phyloP scores from a whole-genome alignment of 2,329 filamentous ascomycete genomes.

The Cercospora sp. region DNA sequence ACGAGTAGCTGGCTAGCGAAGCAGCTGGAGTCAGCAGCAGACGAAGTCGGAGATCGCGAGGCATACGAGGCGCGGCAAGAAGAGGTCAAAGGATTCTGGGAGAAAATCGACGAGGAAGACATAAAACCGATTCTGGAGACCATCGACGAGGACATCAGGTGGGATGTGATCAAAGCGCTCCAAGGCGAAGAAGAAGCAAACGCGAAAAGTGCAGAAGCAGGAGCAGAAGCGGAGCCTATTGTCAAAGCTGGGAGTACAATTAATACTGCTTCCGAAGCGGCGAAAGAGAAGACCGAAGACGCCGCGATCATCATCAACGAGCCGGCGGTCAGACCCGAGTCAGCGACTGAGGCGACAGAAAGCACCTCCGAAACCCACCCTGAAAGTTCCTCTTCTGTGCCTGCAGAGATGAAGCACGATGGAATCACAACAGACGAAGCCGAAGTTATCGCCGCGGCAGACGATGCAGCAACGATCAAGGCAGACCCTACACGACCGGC shows the following conservation, averaged over 20 bases:
- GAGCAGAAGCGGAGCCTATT: slow-evolving; percentile 40
- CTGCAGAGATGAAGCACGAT: slow-evolving; percentile 15
- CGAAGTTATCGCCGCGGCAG: slow-evolving; percentile 7
- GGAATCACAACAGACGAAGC: slow-evolving; percentile 10
- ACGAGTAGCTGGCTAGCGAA: slow-evolving; percentile 82
- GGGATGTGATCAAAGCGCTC: slow-evolving; percentile 63
- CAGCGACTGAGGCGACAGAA: slow-evolving; percentile 9
- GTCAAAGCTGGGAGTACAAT: slow-evolving; percentile 27
- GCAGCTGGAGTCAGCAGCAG: slow-evolving; percentile 75
- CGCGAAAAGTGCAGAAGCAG: slow-evolving; percentile 35
- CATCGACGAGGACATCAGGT: slow-evolving; percentile 64
- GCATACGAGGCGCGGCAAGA: slow-evolving; percentile 67
- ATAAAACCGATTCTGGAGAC: slow-evolving; percentile 67
- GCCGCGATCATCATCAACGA: slow-evolving; percentile 37
- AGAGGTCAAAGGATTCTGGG: slow-evolving; percentile 81
- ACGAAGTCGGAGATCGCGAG: slow-evolving; percentile 70
- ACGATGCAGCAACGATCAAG: slow-evolving; percentile 10
- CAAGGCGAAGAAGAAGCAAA: slow-evolving; percentile 46
- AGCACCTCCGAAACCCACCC: neutral
- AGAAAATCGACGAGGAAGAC: slow-evolving; percentile 73
- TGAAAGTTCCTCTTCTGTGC: slow-evolving; percentile 5
- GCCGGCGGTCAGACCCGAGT: slow-evolving; percentile 14
- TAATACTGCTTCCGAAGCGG: slow-evolving; percentile 15
- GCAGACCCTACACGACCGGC: slow-evolving; percentile 9
- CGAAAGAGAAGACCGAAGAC: slow-evolving; percentile 34